Conservation (phyloP, 306 rosid species). For the Aeschynomene evenia region DNA sequence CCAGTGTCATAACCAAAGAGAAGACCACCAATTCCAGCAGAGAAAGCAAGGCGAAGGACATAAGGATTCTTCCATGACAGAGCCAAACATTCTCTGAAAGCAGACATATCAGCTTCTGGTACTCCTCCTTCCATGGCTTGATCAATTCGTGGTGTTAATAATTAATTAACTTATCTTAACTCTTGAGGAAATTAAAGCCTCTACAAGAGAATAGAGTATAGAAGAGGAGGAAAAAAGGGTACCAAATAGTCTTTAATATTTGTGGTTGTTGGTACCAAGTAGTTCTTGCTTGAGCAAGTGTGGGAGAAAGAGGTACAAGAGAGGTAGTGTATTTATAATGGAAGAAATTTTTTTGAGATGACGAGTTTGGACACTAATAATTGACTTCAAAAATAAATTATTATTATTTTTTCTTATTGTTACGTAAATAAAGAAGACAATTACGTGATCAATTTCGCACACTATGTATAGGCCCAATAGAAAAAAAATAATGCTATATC, state of each 20-base stretch:
- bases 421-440: background rate
- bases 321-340: conserved; percentile 35
- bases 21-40: conserved; percentile 75
- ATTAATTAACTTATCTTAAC: no score
- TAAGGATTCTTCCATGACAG: conserved; percentile 61
- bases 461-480: background rate
- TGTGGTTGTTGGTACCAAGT: background rate
- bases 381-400: background rate
- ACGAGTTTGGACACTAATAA: conserved; percentile 20
- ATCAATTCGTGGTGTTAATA: no score
- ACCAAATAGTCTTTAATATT: background rate
- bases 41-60: conserved; percentile 65
- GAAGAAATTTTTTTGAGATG: background rate
- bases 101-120: conserved; percentile 48
- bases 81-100: conserved; percentile 66
- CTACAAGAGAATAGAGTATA: background rate
- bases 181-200: background rate
- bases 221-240: background rate
- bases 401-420: background rate
- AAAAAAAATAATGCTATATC: background rate
- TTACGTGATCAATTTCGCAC: background rate
- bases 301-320: background rate
- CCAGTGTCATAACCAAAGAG: conserved; percentile 72
- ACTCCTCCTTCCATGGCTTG: conserved; percentile 65
- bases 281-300: background rate